Evolutionary conservation across 2,329 filamentous ascomycete species (phyloP).

Genomic region (Huntiella decipiens): DNA sequence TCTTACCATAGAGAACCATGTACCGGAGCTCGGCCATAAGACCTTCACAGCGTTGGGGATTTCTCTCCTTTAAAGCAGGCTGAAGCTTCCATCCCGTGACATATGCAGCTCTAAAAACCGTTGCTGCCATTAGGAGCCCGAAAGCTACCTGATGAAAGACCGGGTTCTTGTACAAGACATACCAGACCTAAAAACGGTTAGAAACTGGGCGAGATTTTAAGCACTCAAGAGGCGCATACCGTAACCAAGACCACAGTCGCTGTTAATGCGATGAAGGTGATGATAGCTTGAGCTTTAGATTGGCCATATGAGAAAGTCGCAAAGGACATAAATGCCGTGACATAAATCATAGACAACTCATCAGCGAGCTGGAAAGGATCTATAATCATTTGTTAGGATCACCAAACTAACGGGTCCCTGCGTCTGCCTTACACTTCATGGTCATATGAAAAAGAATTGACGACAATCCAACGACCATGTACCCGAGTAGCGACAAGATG

Average conservation of each 20-base stretch:
- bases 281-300: slow-evolving; percentile 27
- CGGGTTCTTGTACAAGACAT: slow-evolving; percentile 66
- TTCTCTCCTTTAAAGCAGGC: slow-evolving; percentile 27
- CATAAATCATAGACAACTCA: slow-evolving; percentile 41
- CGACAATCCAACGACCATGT: slow-evolving; percentile 33
- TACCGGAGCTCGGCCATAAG: slow-evolving; percentile 50
- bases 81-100: slow-evolving; percentile 41
- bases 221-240: slow-evolving; percentile 17
- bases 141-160: slow-evolving; percentile 70
- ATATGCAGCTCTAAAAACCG: slow-evolving; percentile 56
- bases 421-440: slow-evolving; percentile 29
- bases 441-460: slow-evolving; percentile 39
- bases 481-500: slow-evolving; percentile 38
- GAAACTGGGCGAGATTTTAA: background rate
- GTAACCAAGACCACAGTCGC: slow-evolving; percentile 51
- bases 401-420: background rate
- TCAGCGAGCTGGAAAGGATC: slow-evolving; percentile 33
- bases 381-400: background rate
- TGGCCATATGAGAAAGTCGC: slow-evolving; percentile 57
- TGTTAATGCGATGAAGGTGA: slow-evolving; percentile 38
- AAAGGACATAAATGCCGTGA: slow-evolving; percentile 35
- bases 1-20: slow-evolving; percentile 40
- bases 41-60: slow-evolving; percentile 28
- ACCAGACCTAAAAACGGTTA: slow-evolving; percentile 25
- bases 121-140: slow-evolving; percentile 47